phyloP scores from a whole-genome alignment of 768 basidiomycete genomes.

The Psilocybe tampanensis region DNA sequence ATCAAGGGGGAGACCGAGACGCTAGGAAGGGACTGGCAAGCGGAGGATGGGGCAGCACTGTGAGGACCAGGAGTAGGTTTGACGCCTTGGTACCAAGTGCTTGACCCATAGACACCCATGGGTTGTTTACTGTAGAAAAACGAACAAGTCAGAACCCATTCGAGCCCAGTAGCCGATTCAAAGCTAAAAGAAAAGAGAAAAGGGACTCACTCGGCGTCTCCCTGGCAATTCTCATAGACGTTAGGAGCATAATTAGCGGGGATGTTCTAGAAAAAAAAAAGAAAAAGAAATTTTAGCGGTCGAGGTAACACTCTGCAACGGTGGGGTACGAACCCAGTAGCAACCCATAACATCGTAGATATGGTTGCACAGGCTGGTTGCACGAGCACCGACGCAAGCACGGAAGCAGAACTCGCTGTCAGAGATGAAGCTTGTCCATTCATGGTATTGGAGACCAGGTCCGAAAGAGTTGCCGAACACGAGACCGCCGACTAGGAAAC shows the following conservation, averaged over 20 bases:
- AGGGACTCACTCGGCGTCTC: slow-evolving; percentile 48
- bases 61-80: slow-evolving; percentile 60
- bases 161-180: background rate
- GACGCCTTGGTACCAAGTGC: slow-evolving; percentile 69
- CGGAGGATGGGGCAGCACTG: slow-evolving; percentile 61
- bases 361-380: slow-evolving; percentile 69
- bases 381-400: slow-evolving; percentile 63
- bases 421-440: slow-evolving; percentile 88
- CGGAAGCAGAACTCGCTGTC: slow-evolving; percentile 70
- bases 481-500: slow-evolving; percentile 64
- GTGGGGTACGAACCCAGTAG: slow-evolving; percentile 41
- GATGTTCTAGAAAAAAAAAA: slow-evolving; percentile 68
- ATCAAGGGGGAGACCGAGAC: slow-evolving; percentile 29
- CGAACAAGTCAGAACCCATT: slow-evolving; percentile 1
- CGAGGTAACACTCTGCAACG: too few species aligned
- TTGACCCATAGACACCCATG: slow-evolving; percentile 75
- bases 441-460: slow-evolving; percentile 56
- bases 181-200: too few species aligned
- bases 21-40: slow-evolving; percentile 52
- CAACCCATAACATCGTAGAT: slow-evolving; percentile 75
- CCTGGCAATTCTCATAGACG: slow-evolving; percentile 68
- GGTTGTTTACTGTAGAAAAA: slow-evolving; percentile 43
- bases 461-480: slow-evolving; percentile 69
- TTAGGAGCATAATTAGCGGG: slow-evolving; percentile 66
- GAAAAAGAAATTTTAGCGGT: too few species aligned